Evolutionary conservation across 768 basidiomycete genomes (phyloP).

Genomic region (Russula foetens): DNA sequence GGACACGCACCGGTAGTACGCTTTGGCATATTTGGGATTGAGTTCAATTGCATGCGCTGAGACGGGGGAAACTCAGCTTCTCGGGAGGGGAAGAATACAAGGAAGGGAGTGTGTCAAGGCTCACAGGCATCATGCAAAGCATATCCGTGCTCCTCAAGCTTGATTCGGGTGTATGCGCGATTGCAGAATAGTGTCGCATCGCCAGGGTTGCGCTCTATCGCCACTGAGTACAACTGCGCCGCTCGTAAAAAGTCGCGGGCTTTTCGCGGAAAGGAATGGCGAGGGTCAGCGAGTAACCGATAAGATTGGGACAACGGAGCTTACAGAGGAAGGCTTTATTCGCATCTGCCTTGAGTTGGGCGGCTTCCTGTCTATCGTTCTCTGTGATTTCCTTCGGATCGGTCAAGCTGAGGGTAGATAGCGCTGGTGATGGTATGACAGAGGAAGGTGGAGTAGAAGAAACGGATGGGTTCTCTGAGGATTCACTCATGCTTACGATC

Average conservation of each 20-base stretch:
- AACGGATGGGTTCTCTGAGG: conserved; percentile 35
- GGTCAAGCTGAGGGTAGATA: conserved; percentile 41
- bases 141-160: conserved; percentile 90
- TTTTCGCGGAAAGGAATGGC: conserved; percentile 22
- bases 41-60: conserved; percentile 78
- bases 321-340: conserved; percentile 80
- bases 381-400: conserved; percentile 48
- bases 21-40: conserved; percentile 87
- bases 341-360: conserved; percentile 71
- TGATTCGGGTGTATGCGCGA: conserved; percentile 86
- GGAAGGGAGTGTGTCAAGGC: conserved; percentile 24
- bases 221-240: conserved; percentile 70
- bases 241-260: conserved; percentile 74
- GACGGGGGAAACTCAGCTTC: neutral
- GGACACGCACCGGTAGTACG: conserved; percentile 62
- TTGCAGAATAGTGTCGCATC: conserved; percentile 94
- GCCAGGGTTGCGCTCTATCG: conserved; percentile 80
- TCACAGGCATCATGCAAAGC: conserved; percentile 81
- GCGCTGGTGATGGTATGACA: conserved; percentile 50
- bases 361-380: conserved; percentile 59
- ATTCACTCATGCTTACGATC: conserved; percentile 23
- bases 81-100: neutral
- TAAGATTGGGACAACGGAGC: conserved; percentile 21
- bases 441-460: conserved; percentile 40
- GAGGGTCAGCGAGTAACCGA: neutral